Evolutionary conservation across 2,329 filamentous ascomycete genomes (phyloP), one percentile per base, ranked within the genome.

Genomic region (Thielaviopsis punctulata): DNA sequence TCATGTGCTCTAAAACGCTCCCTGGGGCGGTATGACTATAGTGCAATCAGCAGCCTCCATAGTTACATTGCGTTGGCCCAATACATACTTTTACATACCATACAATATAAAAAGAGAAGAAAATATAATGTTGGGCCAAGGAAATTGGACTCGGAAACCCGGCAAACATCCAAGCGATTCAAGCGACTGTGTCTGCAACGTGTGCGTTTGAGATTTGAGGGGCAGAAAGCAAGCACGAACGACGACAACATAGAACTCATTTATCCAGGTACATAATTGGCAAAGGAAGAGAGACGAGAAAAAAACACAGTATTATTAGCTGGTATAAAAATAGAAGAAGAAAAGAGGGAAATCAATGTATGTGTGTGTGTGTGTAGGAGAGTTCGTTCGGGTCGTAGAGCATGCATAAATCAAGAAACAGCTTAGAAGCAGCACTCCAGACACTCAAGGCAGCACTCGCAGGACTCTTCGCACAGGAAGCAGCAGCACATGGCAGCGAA

Each of bases 401-500:
- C 8, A n/a, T 15, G 18, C 30, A n/a, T n/a, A n/a, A n/a, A n/a
- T n/a, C n/a, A n/a, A n/a, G n/a, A n/a, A n/a, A n/a, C n/a, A n/a
- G 27, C 51, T 61, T 63, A 64, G 60, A 59, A 67, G 60, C 66
- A 68, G 59, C 65, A 68, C 53, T 64, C 63, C 23, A 68, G 53
- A 56, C 66, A 68, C 46, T 69, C 67, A 25, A 68, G 58, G 56
- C 67, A 69, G 59, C 67, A 69, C 55, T 68, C 66, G 60, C 67
- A 69, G 3, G 66, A 64, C 57, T 69, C 66, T 3, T 67, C 67
- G 55, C 67, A 69, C 48, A 69, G 60, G 65, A 66, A 69, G 55
- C 67, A 69, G 60, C 67, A 69, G 61, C 67, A 69, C 54, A 69
- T 57, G 21, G 67, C 63, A 48, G 67, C 67, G 23, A 69, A 67